These are phyloP conservation scores for Rhodotorula sp. DNA, from an alignment of 1,284 basidiomycete genomes.

Conservation along the genomic window DNA sequence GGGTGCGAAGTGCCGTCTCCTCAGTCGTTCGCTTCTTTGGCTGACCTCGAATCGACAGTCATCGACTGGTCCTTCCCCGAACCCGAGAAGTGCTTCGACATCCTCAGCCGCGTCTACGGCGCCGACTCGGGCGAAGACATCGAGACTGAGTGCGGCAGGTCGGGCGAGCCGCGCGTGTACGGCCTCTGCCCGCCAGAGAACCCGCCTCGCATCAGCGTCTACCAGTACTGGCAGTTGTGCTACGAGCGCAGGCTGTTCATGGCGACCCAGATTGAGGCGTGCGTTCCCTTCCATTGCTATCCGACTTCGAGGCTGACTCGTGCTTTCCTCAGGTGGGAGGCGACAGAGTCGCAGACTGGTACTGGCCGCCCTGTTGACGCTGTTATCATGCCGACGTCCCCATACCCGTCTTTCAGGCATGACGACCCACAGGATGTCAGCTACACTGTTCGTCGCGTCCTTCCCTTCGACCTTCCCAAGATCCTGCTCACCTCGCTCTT, in stretches of 20 bases:
- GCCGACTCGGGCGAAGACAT: constrained; percentile 35
- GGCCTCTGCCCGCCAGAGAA: background rate
- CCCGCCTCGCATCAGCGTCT: constrained; percentile 47
- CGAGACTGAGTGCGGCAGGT: constrained; percentile 1
- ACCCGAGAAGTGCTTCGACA: constrained; percentile 25
- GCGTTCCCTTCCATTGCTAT: background rate
- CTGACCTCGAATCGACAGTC: background rate
- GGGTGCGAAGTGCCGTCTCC: constrained; percentile 33
- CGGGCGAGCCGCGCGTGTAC: constrained; percentile 6
- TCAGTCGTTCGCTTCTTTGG: constrained; percentile 28
- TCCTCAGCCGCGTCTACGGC: background rate
- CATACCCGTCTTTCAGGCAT: constrained; percentile 58
- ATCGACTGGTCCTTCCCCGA: constrained; percentile 1
- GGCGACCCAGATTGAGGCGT: background rate
- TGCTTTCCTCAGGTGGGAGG: constrained; percentile 55
- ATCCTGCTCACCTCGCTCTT: background rate
- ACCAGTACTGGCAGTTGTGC: constrained; percentile 57
- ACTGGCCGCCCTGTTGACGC: constrained; percentile 61
- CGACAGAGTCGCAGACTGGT: constrained; percentile 51
- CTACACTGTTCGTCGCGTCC: constrained; percentile 48
- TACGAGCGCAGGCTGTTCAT: constrained; percentile 22
- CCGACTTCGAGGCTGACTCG: background rate
- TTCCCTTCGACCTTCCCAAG: too few relatives aligned
- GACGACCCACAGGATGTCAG: constrained; percentile 50
- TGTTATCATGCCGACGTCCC: constrained; percentile 59